A percentile compares a stretch with the other conserved stretches of the same genome.
phyloP scores from a whole-genome alignment of 768 basidiomycete species.

The Tylopilus vinaceipallidus region DNA sequence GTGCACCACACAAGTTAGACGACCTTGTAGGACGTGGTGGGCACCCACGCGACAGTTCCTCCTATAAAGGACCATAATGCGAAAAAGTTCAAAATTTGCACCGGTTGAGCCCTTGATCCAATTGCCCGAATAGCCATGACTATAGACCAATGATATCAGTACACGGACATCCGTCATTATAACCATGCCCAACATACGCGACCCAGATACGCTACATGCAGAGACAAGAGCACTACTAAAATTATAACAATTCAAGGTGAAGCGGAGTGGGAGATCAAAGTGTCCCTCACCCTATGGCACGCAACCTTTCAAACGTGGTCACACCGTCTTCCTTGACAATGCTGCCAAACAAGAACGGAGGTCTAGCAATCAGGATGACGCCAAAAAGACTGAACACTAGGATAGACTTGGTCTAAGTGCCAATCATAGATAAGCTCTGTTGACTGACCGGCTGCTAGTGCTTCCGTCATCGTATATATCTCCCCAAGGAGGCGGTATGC shows the following conservation, averaged over 20 bases:
- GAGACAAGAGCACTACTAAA: constrained; percentile 59
- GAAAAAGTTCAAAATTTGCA: constrained; percentile 72
- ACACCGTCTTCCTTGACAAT: not conserved
- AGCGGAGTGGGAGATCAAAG: not conserved
- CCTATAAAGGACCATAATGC: constrained; percentile 49
- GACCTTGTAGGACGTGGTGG: not conserved
- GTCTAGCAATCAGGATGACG: constrained; percentile 80
- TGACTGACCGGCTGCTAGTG: constrained; percentile 48
- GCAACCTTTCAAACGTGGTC: constrained; percentile 41
- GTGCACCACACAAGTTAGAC: not conserved
- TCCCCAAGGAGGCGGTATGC: constrained; percentile 66
- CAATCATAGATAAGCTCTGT: not conserved
- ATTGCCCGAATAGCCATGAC: constrained; percentile 61
- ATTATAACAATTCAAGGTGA: not conserved
- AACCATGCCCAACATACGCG: constrained; percentile 49
- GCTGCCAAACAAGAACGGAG: constrained; percentile 66
- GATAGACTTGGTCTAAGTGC: not conserved
- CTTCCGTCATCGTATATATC: constrained; percentile 50
- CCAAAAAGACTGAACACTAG: constrained; percentile 67
- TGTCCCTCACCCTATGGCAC: constrained; percentile 52
- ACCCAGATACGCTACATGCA: constrained; percentile 63
- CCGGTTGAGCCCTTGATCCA: constrained; percentile 69
- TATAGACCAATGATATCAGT: constrained; percentile 23
- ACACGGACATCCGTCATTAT: not conserved
- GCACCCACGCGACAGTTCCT: constrained; percentile 9